A percentile compares a stretch with the other conserved stretches of the same genome.
Evolutionary conservation across 768 basidiomycete species (phyloP).

Genomic region (Austroboletus eburneus): DNA sequence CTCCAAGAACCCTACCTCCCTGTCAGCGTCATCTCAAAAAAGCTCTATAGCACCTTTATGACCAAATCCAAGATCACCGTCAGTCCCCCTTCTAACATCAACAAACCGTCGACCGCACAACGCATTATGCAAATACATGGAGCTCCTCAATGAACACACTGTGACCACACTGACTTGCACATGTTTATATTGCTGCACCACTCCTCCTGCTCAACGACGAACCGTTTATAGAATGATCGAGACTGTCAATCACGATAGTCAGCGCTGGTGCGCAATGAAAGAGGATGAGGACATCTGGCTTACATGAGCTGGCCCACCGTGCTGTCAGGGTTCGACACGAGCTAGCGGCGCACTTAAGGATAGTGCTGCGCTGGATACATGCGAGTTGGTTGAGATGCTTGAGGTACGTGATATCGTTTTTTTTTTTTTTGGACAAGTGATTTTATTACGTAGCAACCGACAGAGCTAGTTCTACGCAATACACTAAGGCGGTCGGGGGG

Average conservation of each 20-base stretch:
- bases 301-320: conserved; percentile 76
- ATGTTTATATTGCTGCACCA: no score
- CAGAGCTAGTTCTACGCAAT: no score
- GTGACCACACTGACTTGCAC: no score
- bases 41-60: conserved; percentile 78
- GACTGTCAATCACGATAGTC: no score
- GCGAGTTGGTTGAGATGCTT: conserved; percentile 69
- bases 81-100: no score
- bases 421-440: no score
- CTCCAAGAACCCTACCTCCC: conserved; percentile 49
- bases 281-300: no score
- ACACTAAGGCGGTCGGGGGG: no score
- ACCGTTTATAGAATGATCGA: conserved; percentile 42
- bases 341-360: conserved; percentile 63
- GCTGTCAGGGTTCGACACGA: conserved; percentile 56
- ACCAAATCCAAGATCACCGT: conserved; percentile 67
- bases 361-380: conserved; percentile 77
- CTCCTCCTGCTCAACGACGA: no score
- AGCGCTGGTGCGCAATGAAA: no score
- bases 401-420: conserved; percentile 84
- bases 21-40: conserved; percentile 86
- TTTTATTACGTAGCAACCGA: no score
- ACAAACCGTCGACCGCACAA: no score
- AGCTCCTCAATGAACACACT: conserved; percentile 68
- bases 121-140: conserved; percentile 71